Evolutionary conservation across 1,284 basidiomycete species (phyloP).

Genomic region (Malassezia globosa): DNA sequence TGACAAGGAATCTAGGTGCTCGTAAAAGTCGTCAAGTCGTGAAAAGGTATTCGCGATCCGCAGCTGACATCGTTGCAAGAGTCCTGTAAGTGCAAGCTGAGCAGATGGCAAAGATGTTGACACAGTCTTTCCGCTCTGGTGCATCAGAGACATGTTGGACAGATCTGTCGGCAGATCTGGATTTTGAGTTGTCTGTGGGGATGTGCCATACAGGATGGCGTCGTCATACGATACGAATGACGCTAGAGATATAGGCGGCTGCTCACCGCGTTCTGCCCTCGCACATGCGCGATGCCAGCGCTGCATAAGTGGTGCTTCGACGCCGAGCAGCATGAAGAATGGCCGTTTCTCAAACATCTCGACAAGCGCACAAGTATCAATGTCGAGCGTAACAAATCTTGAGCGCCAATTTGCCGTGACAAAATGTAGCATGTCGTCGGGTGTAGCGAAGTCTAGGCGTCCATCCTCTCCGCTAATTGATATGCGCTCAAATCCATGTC

Average conservation of each 20-base stretch:
- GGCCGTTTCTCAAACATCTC: conserved; percentile 73
- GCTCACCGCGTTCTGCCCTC: not conserved
- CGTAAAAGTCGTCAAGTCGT: conserved; percentile 54
- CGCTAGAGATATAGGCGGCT: conserved; percentile 20
- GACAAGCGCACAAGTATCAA: conserved; percentile 54
- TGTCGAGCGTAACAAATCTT: conserved; percentile 69
- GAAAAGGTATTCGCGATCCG: conserved; percentile 63
- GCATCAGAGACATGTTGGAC: conserved; percentile 10
- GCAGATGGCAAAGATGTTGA: conserved; percentile 14
- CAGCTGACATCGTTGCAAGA: conserved; percentile 51
- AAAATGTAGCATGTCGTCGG: conserved; percentile 58
- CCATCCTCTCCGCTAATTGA: not conserved
- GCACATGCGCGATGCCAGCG: conserved; percentile 23
- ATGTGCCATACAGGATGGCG: conserved; percentile 21
- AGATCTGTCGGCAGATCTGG: not conserved
- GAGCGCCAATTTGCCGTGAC: conserved; percentile 71
- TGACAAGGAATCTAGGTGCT: conserved; percentile 60
- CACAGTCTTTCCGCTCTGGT: conserved; percentile 1
- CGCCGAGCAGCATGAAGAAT: conserved; percentile 71
- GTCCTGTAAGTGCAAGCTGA: conserved; percentile 11
- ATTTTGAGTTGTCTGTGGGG: not conserved
- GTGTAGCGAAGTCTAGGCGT: conserved; percentile 3
- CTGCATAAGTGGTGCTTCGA: conserved; percentile 69
- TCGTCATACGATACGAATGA: conserved; percentile 40
- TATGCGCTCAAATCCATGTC: conserved; percentile 51